Conservation (phyloP, 2,329 filamentous ascomycete genomes). For the Pseudocercospora musae region DNA sequence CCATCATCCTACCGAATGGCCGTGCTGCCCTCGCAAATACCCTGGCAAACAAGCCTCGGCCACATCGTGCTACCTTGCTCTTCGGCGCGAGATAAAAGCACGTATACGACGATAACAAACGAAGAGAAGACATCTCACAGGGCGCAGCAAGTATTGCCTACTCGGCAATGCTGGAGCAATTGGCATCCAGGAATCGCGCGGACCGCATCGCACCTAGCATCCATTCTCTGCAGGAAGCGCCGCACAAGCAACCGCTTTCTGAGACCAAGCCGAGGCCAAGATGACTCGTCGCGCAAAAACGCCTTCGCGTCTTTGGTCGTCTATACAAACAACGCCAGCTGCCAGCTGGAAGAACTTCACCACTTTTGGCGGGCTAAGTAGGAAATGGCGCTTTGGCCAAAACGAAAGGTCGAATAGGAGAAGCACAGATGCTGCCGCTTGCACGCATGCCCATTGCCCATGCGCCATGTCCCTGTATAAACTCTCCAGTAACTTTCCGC, state of each 20-base stretch:
- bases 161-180: not conserved
- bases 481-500: conserved; percentile 1
- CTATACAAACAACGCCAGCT: not conserved
- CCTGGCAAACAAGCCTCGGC: not conserved
- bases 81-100: not conserved
- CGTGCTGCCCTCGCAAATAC: not conserved
- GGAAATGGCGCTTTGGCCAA: not conserved
- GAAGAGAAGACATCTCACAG: not conserved
- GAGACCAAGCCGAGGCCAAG: not conserved
- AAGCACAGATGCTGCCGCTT: not conserved
- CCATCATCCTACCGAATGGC: not conserved
- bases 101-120: not conserved
- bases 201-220: not conserved
- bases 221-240: not conserved
- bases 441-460: not conserved
- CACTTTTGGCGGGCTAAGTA: not conserved
- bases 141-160: not conserved
- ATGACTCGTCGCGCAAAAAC: not conserved
- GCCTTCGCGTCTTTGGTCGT: not conserved
- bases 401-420: conserved; percentile 2
- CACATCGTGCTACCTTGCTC: not conserved
- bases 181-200: not conserved
- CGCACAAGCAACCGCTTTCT: not conserved
- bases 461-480: conserved; percentile 1
- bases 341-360: not conserved